Evolutionary conservation across 2,329 filamentous ascomycete species (phyloP).

Genomic region (Trematosphaeria pertusa): DNA sequence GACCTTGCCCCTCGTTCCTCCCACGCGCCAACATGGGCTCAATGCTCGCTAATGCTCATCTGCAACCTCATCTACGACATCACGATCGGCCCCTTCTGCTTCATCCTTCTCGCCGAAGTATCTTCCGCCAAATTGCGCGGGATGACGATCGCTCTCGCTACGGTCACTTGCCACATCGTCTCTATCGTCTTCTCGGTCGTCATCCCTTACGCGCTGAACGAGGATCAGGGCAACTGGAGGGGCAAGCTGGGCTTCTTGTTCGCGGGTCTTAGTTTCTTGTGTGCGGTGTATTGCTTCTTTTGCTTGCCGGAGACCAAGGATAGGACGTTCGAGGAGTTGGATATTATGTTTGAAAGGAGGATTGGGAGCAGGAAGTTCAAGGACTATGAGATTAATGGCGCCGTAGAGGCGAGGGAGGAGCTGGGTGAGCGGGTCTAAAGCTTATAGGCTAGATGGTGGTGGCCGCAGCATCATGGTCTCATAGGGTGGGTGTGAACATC

Average conservation of each 20-base stretch:
- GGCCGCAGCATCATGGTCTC: no score
- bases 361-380: slow-evolving; percentile 60
- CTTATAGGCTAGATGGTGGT: no score
- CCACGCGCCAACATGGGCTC: slow-evolving; percentile 47
- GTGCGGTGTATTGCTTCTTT: slow-evolving; percentile 55
- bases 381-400: background rate
- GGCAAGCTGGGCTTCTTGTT: slow-evolving; percentile 53
- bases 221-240: slow-evolving; percentile 46
- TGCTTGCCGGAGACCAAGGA: slow-evolving; percentile 70
- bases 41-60: slow-evolving; percentile 43
- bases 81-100: slow-evolving; percentile 59
- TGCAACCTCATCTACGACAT: slow-evolving; percentile 73
- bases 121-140: slow-evolving; percentile 86
- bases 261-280: slow-evolving; percentile 39
- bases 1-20: slow-evolving; percentile 58
- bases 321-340: slow-evolving; percentile 76
- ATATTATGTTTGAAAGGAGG: slow-evolving; percentile 67
- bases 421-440: background rate
- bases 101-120: slow-evolving; percentile 88
- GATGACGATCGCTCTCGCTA: slow-evolving; percentile 83
- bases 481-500: no score
- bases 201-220: slow-evolving; percentile 51
- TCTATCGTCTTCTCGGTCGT: slow-evolving; percentile 48
- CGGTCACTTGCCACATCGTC: slow-evolving; percentile 48
- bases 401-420: background rate